Conservation (phyloP, 2,329 filamentous ascomycete genomes). For the Aureobasidium sp. region DNA sequence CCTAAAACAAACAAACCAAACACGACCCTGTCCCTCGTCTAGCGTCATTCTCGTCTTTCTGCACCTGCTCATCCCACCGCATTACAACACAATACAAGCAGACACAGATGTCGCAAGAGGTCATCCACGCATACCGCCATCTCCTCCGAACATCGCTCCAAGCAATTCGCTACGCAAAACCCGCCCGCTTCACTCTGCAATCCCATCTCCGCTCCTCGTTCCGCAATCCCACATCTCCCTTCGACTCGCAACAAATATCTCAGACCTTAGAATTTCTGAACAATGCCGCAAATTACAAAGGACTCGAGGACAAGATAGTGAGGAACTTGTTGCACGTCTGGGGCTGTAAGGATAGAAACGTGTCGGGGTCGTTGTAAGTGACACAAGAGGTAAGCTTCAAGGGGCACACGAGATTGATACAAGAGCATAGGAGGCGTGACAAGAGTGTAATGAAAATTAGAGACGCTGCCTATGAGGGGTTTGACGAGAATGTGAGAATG, state of each 20-base stretch:
- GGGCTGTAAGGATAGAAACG: conserved; percentile 26
- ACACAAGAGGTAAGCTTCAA: not conserved
- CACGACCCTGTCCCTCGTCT: not conserved
- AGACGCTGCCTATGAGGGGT: conserved; percentile 48
- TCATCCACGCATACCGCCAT: conserved; percentile 61
- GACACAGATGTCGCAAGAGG: not conserved
- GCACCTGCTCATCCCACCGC: too few relatives aligned
- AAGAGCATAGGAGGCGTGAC: conserved; percentile 3
- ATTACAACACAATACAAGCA: not conserved
- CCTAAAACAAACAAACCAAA: conserved; percentile 10
- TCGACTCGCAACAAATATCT: conserved; percentile 36
- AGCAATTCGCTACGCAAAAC: conserved; percentile 65
- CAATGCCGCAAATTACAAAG: conserved; percentile 55
- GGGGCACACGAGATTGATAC: not conserved
- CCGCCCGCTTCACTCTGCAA: conserved; percentile 56
- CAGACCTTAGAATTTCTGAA: conserved; percentile 66
- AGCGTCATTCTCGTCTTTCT: not conserved
- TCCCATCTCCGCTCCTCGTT: conserved; percentile 41
- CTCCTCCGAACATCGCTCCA: conserved; percentile 61
- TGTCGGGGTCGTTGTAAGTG: not conserved
- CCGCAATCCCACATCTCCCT: conserved; percentile 29
- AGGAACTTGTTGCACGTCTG: conserved; percentile 55
- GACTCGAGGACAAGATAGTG: conserved; percentile 65
- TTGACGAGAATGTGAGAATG: conserved; percentile 64
- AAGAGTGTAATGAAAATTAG: conserved; percentile 28